A percentile compares a stretch with the other conserved stretches of the same genome.
These are phyloP conservation scores for Protomyces inundatus DNA, from an alignment of 1,139 yeast genomes.

Conservation along the genomic window DNA sequence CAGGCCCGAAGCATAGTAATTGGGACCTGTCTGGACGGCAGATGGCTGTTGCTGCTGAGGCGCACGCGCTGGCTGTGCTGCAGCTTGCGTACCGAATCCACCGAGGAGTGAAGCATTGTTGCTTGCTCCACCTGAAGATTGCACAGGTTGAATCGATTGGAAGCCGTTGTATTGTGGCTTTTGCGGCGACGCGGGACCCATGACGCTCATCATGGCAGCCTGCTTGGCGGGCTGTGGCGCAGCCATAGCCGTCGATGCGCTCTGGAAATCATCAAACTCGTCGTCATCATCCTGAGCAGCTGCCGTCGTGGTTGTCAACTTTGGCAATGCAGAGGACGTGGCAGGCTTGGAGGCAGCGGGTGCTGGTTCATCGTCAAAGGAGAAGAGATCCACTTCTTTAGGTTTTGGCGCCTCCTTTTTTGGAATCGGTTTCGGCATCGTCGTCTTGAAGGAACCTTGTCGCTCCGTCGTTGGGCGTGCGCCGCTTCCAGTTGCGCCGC, in stretches of 20 bases:
- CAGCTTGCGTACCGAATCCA: not conserved
- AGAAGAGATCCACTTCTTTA: conserved; percentile 51
- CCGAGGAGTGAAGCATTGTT: not conserved
- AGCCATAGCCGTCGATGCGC: conserved; percentile 47
- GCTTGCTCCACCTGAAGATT: not conserved
- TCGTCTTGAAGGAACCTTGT: conserved; percentile 3
- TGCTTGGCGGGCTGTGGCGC: conserved; percentile 30
- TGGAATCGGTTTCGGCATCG: conserved; percentile 27
- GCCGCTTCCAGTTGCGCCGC: conserved; percentile 34
- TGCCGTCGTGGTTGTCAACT: conserved; percentile 32
- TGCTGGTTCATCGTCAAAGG: conserved; percentile 58
- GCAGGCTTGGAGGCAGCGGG: conserved; percentile 32
- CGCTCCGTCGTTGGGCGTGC: not conserved
- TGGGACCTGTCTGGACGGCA: conserved; percentile 16
- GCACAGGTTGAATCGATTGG: not conserved
- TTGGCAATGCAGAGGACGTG: conserved; percentile 35
- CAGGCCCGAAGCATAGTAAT: conserved; percentile 19
- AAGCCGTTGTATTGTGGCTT: conserved; percentile 7
- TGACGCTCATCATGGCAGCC: conserved; percentile 21
- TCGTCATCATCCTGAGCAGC: conserved; percentile 48
- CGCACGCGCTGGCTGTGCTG: not conserved
- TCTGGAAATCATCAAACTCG: conserved; percentile 91
- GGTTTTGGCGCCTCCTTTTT: conserved; percentile 37
- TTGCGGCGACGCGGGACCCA: conserved; percentile 25
- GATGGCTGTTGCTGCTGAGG: not conserved